Conservation (phyloP, 1,284 basidiomycete species). For the Trichosporon sp. region DNA sequence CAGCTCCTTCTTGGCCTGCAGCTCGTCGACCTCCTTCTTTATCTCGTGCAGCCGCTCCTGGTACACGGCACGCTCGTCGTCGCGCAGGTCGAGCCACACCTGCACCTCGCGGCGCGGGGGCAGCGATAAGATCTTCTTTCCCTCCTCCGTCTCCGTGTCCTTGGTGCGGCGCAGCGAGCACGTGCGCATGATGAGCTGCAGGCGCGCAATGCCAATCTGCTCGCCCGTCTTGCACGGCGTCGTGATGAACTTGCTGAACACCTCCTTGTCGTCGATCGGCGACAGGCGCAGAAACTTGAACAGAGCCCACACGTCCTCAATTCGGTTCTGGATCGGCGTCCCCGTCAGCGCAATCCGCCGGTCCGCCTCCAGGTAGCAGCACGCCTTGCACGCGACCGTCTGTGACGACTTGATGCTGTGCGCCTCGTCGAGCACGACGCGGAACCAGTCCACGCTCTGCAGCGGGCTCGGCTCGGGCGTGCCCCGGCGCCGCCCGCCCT, state of each 20-base stretch:
- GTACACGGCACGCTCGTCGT: constrained; percentile 80
- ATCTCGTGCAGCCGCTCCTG: constrained; percentile 63
- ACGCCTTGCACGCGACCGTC: constrained; percentile 90
- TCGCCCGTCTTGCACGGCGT: constrained; percentile 87
- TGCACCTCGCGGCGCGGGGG: constrained; percentile 84
- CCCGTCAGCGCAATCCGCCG: constrained; percentile 91
- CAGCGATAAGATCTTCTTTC: constrained; percentile 75
- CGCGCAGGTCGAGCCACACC: constrained; percentile 75
- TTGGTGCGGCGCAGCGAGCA: constrained; percentile 95
- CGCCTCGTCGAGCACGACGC: constrained; percentile 95
- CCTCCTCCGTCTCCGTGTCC: constrained; percentile 74
- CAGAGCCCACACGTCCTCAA: constrained; percentile 94
- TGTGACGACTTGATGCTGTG: constrained; percentile 95
- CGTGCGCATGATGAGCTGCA: constrained; percentile 95
- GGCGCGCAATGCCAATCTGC: constrained; percentile 81
- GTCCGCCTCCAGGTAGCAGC: constrained; percentile 89
- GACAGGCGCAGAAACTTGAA: constrained; percentile 91
- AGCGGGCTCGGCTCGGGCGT: constrained; percentile 66
- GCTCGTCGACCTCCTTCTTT: constrained; percentile 55
- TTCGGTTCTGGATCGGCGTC: constrained; percentile 97
- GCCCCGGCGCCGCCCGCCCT: constrained; percentile 49
- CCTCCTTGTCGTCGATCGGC: constrained; percentile 86
- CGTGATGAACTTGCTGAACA: constrained; percentile 91
- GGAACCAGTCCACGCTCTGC: constrained; percentile 95
- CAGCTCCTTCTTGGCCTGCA: constrained; percentile 80